Base-by-base conservation (phyloP, 1,284 basidiomycete genomes). In the Entoloma clypeatum region DNA sequence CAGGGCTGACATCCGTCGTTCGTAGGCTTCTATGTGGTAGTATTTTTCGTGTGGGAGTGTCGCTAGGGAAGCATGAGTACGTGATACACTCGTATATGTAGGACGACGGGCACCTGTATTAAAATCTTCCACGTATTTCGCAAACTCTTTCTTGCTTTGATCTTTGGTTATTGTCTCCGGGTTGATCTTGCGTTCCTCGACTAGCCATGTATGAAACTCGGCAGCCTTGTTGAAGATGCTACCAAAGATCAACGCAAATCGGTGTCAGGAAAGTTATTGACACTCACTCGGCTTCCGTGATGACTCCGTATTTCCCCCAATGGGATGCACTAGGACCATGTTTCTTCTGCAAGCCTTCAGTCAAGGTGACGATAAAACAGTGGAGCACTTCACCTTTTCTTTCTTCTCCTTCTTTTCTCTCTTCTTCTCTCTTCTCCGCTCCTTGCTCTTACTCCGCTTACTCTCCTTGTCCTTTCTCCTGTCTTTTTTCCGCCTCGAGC, bases 31-130 rank as follows among this genome's bases (percentile, higher is more conserved):
- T 72, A 93, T 87, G 56, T 91, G 77, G 63, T 93, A 93, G 62
- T 91, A 94, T 62, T 94, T 94, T 60, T 93, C 89, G 55, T 93
- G 85, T 3, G 92, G 86, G 2, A 93, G 71, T 2, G 90, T 92
- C 7, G 90, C 89, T 90, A 49, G 7, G 41, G 13, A 17, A 36
- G 31, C 29, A 39, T 37, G 26, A 46, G 30, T 36, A 27, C 27
- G 26, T 24, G 33, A 38, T 17, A 32, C 16, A 11, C 17, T 7
- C 28, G 13, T 11, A 13, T 32, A 13, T 9, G 26, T 14, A 10
- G 28, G 10, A 24, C 38, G 30, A 30, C 23, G 27, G 36, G 57
- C 69, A 82, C 88, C 87, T 14, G 92, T 94, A 56, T 94, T 94
- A 61, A 74, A 94, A 58, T 93, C 92, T 61, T 94, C 92, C 7